Percentiles rank a stretch among this genome's conserved stretches.
Evolutionary conservation across 2,329 filamentous ascomycete genomes (phyloP).

Genomic region (Coniochaeta prunicola): DNA sequence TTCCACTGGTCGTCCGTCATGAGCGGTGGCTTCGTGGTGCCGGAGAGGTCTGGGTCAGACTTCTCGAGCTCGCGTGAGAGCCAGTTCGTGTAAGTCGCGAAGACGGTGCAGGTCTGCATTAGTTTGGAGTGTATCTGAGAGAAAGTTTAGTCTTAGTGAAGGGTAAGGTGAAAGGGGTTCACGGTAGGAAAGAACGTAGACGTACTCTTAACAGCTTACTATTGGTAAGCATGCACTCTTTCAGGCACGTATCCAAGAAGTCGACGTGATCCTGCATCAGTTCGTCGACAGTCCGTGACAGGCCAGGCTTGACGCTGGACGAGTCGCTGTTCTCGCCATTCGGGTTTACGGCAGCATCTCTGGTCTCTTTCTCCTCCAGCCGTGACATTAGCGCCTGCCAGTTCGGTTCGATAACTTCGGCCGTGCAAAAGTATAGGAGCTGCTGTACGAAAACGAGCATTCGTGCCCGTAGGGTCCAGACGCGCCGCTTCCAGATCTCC

Average conservation of each 20-base stretch:
- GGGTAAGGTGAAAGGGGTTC: neutral
- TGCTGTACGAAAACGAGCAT: constrained; percentile 99
- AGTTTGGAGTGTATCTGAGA: constrained; percentile 92
- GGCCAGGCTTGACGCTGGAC: constrained; percentile 19
- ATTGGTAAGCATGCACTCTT: constrained; percentile 98
- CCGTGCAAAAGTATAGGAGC: constrained; percentile 90
- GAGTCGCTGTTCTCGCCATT: neutral
- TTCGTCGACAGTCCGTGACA: constrained; percentile 78
- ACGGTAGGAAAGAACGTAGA: constrained; percentile 7
- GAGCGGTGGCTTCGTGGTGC: constrained; percentile 45
- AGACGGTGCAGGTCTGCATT: constrained; percentile 92
- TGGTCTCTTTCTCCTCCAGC: constrained; percentile 46
- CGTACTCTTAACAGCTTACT: constrained; percentile 83
- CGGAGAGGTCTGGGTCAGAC: constrained; percentile 70
- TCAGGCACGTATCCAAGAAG: constrained; percentile 93
- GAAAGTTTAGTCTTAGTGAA: constrained; percentile 11
- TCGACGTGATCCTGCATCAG: constrained; percentile 99
- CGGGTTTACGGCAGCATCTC: constrained; percentile 13
- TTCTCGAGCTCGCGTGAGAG: constrained; percentile 79
- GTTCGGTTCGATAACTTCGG: constrained; percentile 96
- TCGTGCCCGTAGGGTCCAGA: constrained; percentile 83
- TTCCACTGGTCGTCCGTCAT: constrained; percentile 57
- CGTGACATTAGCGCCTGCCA: constrained; percentile 92
- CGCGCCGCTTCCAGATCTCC: constrained; percentile 86
- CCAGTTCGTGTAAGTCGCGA: constrained; percentile 82